phyloP scores from a whole-genome alignment of 164 flowering plant genomes.

The Vitis riparia region DNA sequence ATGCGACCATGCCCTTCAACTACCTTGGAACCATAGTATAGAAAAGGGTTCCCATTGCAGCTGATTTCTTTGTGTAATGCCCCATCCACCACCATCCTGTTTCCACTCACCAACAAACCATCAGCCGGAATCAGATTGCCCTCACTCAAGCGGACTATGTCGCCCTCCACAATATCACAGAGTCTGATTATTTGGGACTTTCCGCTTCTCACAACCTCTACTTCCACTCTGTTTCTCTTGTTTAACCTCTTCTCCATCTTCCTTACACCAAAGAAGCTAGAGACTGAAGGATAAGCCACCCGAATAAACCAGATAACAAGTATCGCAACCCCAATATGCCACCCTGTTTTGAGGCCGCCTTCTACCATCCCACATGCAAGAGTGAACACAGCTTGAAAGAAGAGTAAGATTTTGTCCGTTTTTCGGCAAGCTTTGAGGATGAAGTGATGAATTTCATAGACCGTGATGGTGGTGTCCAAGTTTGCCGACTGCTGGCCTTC shows the following conservation, averaged over 20 bases:
- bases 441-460: too few species aligned
- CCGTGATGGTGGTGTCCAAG: too few species aligned
- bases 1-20: constrained; percentile 5
- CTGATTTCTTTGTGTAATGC: neutral
- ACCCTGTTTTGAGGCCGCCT: constrained; percentile 18
- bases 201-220: constrained; percentile 5
- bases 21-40: constrained; percentile 10
- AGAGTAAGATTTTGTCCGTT: constrained; percentile 4
- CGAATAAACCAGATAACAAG: constrained; percentile 6
- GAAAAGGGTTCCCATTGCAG: constrained; percentile 6
- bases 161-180: constrained; percentile 9
- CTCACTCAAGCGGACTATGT: constrained; percentile 5
- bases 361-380: constrained; percentile 13
- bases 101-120: constrained; percentile 9
- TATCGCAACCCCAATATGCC: constrained; percentile 20
- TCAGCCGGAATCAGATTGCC: constrained; percentile 12
- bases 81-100: constrained; percentile 7
- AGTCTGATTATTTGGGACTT: neutral
- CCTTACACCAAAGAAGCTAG: neutral
- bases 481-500: too few species aligned
- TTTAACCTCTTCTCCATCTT: constrained; percentile 1
- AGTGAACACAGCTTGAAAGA: constrained; percentile 14
- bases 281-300: constrained; percentile 4
- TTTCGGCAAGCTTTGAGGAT: neutral
- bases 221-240: neutral